These are phyloP conservation scores for Dalechampia spathulata DNA, from an alignment of 441 rosid genomes.

Conservation along the genomic window DNA sequence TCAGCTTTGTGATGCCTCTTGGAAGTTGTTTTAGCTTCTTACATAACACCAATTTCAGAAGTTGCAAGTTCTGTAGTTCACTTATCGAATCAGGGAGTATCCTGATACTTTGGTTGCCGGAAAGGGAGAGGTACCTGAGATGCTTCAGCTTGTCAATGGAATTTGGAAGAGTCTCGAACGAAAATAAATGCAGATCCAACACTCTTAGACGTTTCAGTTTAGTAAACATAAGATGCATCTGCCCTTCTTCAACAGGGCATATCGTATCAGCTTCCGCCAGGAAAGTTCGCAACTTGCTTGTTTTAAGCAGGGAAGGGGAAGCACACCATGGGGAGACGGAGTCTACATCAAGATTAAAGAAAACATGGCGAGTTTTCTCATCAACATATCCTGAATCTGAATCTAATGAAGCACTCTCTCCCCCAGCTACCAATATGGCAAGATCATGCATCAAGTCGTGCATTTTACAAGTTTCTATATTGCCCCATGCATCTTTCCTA, in stretches of 20 bases:
- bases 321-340: neutral
- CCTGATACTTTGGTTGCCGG: neutral
- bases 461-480: conserved; percentile 14
- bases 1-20: conserved; percentile 5
- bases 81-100: conserved; percentile 1
- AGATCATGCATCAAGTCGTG: conserved; percentile 32
- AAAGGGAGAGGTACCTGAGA: neutral
- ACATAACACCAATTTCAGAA: neutral
- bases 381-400: too few relatives aligned
- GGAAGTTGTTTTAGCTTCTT: conserved; percentile 4
- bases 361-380: neutral
- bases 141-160: neutral
- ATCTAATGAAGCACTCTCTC: neutral
- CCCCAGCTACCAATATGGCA: conserved; percentile 10
- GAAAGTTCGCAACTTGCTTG: neutral
- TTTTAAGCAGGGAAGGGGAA: neutral
- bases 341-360: neutral
- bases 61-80: conserved; percentile 1
- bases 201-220: conserved; percentile 14
- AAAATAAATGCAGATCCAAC: too few relatives aligned
- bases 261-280: neutral
- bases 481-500: conserved; percentile 7
- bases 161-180: too few relatives aligned
- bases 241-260: too few relatives aligned
- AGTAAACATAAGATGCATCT: neutral